Base-by-base conservation (phyloP, 371 early-diverging fungal species). In the Rhizopus arrhizus region DNA sequence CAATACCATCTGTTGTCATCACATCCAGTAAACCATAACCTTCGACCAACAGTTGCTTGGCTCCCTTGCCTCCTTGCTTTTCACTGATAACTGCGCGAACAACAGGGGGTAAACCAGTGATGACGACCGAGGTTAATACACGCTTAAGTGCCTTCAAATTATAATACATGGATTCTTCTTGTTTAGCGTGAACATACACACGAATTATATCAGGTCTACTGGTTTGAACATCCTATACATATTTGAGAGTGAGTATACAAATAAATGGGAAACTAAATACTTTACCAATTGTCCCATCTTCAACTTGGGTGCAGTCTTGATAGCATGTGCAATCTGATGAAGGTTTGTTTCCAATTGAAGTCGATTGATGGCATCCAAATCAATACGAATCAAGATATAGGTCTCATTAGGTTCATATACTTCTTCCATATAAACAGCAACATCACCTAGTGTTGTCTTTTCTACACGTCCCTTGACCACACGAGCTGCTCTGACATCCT, bases 391-490 rank as follows among this genome's bases (percentile, higher is more conserved):
- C 36, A 85, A 74, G 38, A 98, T 83, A 61, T 83, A 91, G 65
- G 91, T 88, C 46, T 90, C 89, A 43, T 88, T 75, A 1, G 84
- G 81, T 35, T 85, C 83, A 65, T 94, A 90, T 2, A 95, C 91
- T 61, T 95, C 95, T 56, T 97, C 91, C 67, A 99, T 91, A 66
- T 87, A 96, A 75, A 93, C 91, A 15, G 93, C 89, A 64, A 98
- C 72, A 59, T 97, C 97, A 34, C 91, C 91, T 50, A 99, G 68
- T 16, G 83, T 77, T 0, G 97, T 95, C 74, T 89, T 91, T 66
- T 96, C 96, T 5, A 98, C 82, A 59, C 96, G 88, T 10, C 94
- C 97, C 79, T 98, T 98, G 48, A 97, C 96, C 15, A 96, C 93
- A 54, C 96, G 89, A 5, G 97, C 96, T 0, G 94, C 85, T 49